A percentile compares a stretch with the other conserved stretches of the same genome.
These are phyloP conservation scores for Chrysosporium queenslandicum DNA, from an alignment of 2,329 filamentous ascomycete genomes.

Conservation along the genomic window DNA sequence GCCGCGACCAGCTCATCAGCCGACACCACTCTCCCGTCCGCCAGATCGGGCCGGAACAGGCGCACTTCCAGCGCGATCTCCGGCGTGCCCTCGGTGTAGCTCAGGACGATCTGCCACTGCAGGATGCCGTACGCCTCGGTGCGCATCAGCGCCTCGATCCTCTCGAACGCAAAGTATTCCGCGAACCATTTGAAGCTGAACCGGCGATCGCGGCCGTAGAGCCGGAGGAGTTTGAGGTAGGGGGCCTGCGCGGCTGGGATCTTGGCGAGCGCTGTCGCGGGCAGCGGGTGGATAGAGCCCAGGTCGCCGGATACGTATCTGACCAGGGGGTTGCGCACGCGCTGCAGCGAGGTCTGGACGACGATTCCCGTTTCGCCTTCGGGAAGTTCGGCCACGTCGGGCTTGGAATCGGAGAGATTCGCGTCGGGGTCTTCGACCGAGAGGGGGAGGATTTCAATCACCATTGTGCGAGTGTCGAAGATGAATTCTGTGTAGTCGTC, in stretches of 20 bases:
- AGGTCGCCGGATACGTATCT: constrained; percentile 39
- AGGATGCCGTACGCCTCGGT: constrained; percentile 24
- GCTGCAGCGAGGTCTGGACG: constrained; percentile 36
- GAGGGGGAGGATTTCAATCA: constrained; percentile 32
- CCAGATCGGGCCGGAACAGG: constrained; percentile 11
- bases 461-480: constrained; percentile 30
- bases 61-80: constrained; percentile 18
- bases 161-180: constrained; percentile 32
- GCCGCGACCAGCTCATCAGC: neutral
- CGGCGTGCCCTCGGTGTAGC: neutral
- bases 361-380: constrained; percentile 32
- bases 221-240: constrained; percentile 29
- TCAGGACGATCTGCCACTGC: constrained; percentile 38
- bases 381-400: neutral
- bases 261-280: constrained; percentile 13
- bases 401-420: neutral
- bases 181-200: constrained; percentile 39
- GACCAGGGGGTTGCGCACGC: constrained; percentile 37
- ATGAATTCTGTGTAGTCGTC: constrained; percentile 29
- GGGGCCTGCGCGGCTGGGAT: constrained; percentile 20
- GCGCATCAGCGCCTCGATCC: constrained; percentile 22
- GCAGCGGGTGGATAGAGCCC: constrained; percentile 33
- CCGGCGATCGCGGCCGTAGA: constrained; percentile 35
- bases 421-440: constrained; percentile 12
- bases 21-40: neutral